Evolutionary conservation across 495 filamentous ascomycete genomes (phyloP), one percentile per base, ranked within the genome.

Genomic region (Articulospora tetracladia): DNA sequence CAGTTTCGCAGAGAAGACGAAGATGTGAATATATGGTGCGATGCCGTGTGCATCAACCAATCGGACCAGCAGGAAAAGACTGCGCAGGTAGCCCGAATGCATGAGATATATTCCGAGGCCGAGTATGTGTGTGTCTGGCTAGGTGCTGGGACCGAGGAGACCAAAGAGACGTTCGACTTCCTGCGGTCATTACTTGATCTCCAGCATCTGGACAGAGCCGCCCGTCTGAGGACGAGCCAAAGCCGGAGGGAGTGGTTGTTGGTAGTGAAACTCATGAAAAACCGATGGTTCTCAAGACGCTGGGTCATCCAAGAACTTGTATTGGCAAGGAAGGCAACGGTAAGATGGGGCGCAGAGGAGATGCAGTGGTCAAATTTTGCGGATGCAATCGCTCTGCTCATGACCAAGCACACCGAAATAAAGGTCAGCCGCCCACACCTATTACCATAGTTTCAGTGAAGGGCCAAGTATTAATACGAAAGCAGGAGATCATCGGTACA

Each of bases 301-400:
- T 74, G 72, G 72, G 67, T 73, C 11, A 55, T 74, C 2, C 72
- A 76, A 53, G 74, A 76, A 44, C 66, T 74, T 24, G 68, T 70
- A 1, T 55, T 75, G 26, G 68, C 74, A 3, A 63, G 59, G 25
- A 52, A 58, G 4, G 69, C 69, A 15, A 66, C 48, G 0, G 41
- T 73, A 4, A 60, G 66, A 34, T 74, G 69, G 47, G 72, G 72
- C 1, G n/a, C 22, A n/a, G 55, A 70, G 12, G 8, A 32, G 3
- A 65, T 74, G 26, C 19, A 52, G 0, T 74, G 69, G 72, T 46
- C 61, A 19, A 53, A 70, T 10, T 69, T 74, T 25, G 67, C 70
- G 11, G 69, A 67, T 23, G 63, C 63, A 23, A 49, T 62, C 13
- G 23, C 58, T 4, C 41, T 61, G 1, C 51, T 60, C 28, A 53